phyloP scores from a whole-genome alignment of 1,139 yeast genomes.

The Taphrina communis region DNA sequence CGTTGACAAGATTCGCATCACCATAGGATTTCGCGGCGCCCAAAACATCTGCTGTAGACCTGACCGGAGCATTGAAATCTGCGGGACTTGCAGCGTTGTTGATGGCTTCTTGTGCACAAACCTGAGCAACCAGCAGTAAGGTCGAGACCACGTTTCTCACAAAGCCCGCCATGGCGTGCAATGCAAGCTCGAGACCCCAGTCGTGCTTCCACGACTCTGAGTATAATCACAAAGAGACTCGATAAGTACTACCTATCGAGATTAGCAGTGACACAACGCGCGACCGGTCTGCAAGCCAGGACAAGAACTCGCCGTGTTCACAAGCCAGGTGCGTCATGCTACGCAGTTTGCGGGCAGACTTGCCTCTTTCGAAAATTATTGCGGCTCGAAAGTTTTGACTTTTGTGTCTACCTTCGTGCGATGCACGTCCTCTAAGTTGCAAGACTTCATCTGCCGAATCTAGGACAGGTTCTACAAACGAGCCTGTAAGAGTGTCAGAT shows the following conservation, averaged over 20 bases:
- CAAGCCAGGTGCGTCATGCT: conserved; percentile 3
- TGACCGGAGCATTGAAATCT: conserved; percentile 7
- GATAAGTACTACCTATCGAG: too few species aligned
- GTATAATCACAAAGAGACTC: too few species aligned
- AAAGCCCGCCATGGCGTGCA: too few species aligned
- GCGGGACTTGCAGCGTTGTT: conserved; percentile 6
- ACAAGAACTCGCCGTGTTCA: too few species aligned
- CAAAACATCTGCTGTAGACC: conserved; percentile 2
- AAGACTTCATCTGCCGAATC: too few species aligned
- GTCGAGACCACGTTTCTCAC: neutral
- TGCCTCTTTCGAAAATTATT: neutral
- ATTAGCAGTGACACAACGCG: too few species aligned
- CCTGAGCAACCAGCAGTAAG: neutral
- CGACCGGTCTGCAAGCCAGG: too few species aligned
- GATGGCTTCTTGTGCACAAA: conserved; percentile 23
- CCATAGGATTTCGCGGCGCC: conserved; percentile 7
- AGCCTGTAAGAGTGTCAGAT: neutral
- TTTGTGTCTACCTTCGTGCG: conserved; percentile 1
- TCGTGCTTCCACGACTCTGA: too few species aligned
- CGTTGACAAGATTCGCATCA: conserved; percentile 19
- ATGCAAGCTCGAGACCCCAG: too few species aligned
- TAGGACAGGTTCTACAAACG: too few species aligned
- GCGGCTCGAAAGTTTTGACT: conserved; percentile 20
- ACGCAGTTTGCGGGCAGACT: neutral
- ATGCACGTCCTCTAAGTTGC: neutral